A percentile compares a stretch with the other conserved stretches of the same genome.
phyloP scores from a whole-genome alignment of 257 asterid species.

The Verbena officinalis region DNA sequence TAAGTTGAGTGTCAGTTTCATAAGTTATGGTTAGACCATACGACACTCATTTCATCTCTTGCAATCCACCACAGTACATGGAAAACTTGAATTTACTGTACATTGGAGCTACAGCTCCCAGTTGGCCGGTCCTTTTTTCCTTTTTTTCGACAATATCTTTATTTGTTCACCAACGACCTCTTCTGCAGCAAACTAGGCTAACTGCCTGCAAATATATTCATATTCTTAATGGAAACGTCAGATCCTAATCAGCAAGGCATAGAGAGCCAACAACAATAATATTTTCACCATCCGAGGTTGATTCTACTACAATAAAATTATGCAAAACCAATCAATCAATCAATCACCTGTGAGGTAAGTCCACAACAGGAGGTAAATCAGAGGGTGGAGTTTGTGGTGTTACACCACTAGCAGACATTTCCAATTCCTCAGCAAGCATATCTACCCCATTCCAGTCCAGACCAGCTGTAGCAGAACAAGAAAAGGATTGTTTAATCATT shows the following conservation, averaged over 20 bases:
- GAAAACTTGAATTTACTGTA: no score
- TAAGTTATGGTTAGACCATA: no score
- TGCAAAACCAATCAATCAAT: slow-evolving; percentile 39
- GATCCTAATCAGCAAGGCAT: no score
- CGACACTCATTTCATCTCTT: no score
- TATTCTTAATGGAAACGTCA: neutral
- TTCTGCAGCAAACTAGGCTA: slow-evolving; percentile 17
- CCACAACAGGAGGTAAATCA: slow-evolving; percentile 38
- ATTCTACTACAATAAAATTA: neutral
- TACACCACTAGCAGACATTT: slow-evolving; percentile 38
- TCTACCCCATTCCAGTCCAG: slow-evolving; percentile 51
- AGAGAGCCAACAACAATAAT: no score
- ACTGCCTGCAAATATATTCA: slow-evolving; percentile 18
- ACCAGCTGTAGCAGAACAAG: slow-evolving; percentile 39
- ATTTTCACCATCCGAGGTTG: no score
- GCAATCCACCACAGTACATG: no score
- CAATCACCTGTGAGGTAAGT: slow-evolving; percentile 43
- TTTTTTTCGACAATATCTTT: no score
- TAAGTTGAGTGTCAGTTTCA: no score
- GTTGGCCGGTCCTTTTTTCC: no score
- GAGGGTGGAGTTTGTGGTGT: slow-evolving; percentile 50
- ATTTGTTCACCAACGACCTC: neutral
- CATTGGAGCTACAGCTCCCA: slow-evolving; percentile 16
- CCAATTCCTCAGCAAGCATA: slow-evolving; percentile 49
- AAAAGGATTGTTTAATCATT: slow-evolving; percentile 22